Base-by-base conservation (phyloP, 306 rosid species). In the Castanea crenata region DNA sequence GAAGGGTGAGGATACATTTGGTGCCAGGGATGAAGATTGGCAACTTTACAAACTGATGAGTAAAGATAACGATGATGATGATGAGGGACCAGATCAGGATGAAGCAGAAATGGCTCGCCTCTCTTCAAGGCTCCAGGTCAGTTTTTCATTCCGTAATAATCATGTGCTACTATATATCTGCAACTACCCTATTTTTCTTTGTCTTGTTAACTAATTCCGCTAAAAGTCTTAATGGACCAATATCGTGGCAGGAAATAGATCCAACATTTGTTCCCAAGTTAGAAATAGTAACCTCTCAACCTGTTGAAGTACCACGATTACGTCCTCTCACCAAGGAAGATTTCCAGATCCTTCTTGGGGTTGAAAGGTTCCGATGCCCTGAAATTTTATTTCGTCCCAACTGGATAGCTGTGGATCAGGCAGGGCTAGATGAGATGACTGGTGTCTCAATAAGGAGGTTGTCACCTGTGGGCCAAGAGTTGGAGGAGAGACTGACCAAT, bases 21-120 rank as follows among this genome's bases (percentile, higher is more conserved):
- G 99, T 41, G 97, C 94, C 41, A 91, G 78, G 83, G 99, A 95
- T 38, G 99, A 93, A 84, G 99, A 95, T 83, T 95, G 99, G 99
- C 97, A 91, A 80, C 96, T 91, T 9, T 95, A 95, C 90, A 95
- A 93, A 76, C 82, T 91, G 49, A 91, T 88, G 95, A 91, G 95
- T 87, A 88, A 79, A 84, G 95, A 91, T 79, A 89, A 85, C 18
- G 88, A 91, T 25, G 90, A 89, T 1, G 99, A 90, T 10, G 99
- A 96, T 6, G 99, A 89, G 18, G 91, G 87, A 44, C 91, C 86
- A 0, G 92, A 95, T 70, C 92, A 82, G 77, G 94, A 95, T 82
- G 92, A 91, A 84, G 52, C 83, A 6, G 98, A 93, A 82, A 77
- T 95, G 69, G 84, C 87, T 4, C 96, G 91, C 74, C 82, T 91